Base-by-base conservation (phyloP, 1,284 basidiomycete species). In the Psilocybe mexicana region DNA sequence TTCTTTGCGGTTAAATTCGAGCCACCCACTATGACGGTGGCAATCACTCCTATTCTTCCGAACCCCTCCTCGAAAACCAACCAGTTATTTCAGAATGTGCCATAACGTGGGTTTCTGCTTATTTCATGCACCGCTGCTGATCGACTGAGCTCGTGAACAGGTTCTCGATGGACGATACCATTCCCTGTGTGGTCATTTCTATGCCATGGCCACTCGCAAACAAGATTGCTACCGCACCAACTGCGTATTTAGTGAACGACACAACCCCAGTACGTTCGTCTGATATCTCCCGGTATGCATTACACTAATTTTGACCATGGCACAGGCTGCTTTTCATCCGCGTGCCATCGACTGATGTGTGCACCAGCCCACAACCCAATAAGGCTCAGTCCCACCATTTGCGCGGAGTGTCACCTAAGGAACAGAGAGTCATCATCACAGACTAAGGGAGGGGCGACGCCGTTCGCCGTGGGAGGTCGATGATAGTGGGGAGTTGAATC, bases 121-220 rank as follows among this genome's bases (percentile, higher is more conserved):
- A 59, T 61, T 54, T 50, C 45, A n/a, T 26, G 14, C 43, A 61
- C 52, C 46, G 8, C 30, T 33, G 8, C 64, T 53, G 43, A 43
- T 23, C n/a, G 12, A 60, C 54, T 43, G 61, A 33, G 49, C n/a
- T 58, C 42, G 59, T 54, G 49, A 49, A 51, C 55, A 92, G 90
- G 80, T 91, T 63, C 85, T 90, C 63, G 90, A 92, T 69, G 90
- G 90, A 60, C 84, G 89, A 63, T 89, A 80, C 73, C 82, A 90
- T 74, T 83, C 83, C 12, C 70, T 73, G 54, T 92, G 90, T 72
- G 80, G 83, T n/a, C 89, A 92, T 71, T 92, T 92, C 71, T 75
- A 84, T 59, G 80, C 85, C 52, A 87, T 92, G 83, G 82, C 85
- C 43, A 90, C 90, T 24, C 81, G 79, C 55, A 72, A 81, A 48